Percentiles rank a stretch among this genome's conserved stretches.
Evolutionary conservation across 805 yeast species (phyloP).

Genomic region (Saturnispora hagleri): DNA sequence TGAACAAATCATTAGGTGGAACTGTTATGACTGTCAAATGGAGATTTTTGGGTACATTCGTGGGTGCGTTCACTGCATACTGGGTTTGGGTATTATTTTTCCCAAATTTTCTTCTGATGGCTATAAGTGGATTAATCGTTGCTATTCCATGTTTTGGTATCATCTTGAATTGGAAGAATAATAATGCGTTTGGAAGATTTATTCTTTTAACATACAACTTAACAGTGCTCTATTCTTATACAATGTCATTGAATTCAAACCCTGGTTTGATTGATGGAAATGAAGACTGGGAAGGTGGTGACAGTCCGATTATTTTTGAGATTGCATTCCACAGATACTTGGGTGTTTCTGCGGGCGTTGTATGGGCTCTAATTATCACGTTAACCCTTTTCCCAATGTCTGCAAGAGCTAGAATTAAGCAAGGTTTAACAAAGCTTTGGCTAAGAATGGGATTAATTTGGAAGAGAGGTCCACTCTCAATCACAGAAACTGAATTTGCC

Average conservation of each 20-base stretch:
- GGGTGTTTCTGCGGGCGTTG: slow-evolving; percentile 62
- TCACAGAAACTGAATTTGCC: slow-evolving; percentile 23
- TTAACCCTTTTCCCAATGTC: slow-evolving; percentile 61
- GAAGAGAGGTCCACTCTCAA: slow-evolving; percentile 64
- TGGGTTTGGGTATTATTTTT: slow-evolving; percentile 48
- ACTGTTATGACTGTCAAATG: slow-evolving; percentile 71
- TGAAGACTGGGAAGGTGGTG: slow-evolving; percentile 61
- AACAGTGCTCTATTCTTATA: slow-evolving; percentile 68
- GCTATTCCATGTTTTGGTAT: slow-evolving; percentile 44
- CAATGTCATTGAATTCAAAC: slow-evolving; percentile 37
- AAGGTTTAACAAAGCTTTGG: slow-evolving; percentile 64
- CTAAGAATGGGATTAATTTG: slow-evolving; percentile 71
- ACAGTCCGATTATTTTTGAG: slow-evolving; percentile 55
- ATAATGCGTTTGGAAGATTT: slow-evolving; percentile 59
- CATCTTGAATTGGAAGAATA: slow-evolving; percentile 58
- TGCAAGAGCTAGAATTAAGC: slow-evolving; percentile 60
- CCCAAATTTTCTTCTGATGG: slow-evolving; percentile 45
- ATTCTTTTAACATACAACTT: slow-evolving; percentile 68
- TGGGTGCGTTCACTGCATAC: slow-evolving; percentile 61
- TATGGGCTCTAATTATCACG: slow-evolving; percentile 71
- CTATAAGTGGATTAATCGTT: slow-evolving; percentile 38
- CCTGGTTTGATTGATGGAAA: slow-evolving; percentile 36
- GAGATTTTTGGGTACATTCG: slow-evolving; percentile 64
- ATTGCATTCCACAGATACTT: slow-evolving; percentile 73
- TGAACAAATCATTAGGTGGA: slow-evolving; percentile 80